Evolutionary conservation across 805 yeast genomes (phyloP).

Genomic region (Starmerella sp.): DNA sequence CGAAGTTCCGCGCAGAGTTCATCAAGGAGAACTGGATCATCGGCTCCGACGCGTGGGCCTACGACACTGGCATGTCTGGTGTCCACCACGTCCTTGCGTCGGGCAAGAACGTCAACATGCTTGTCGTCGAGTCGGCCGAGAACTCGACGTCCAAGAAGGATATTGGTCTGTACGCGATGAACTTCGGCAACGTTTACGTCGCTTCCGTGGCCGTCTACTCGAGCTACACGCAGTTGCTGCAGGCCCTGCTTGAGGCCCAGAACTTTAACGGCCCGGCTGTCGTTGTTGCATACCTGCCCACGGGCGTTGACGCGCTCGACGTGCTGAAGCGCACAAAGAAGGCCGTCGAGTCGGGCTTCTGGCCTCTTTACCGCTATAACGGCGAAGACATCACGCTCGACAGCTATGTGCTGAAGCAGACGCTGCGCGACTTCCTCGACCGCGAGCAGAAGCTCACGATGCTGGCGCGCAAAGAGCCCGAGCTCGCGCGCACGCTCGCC

Average conservation of each 20-base stretch:
- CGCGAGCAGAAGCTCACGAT: conserved; percentile 80
- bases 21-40: conserved; percentile 54
- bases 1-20: conserved; percentile 28
- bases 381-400: conserved; percentile 66
- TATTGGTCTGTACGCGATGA: conserved; percentile 89
- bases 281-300: conserved; percentile 82
- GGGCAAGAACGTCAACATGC: conserved; percentile 66
- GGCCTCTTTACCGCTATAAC: conserved; percentile 84
- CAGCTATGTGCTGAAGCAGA: conserved; percentile 68
- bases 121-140: conserved; percentile 81
- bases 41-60: conserved; percentile 94
- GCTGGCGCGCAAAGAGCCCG: conserved; percentile 59
- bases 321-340: conserved; percentile 75
- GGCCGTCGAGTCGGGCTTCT: conserved; percentile 88
- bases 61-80: conserved; percentile 84
- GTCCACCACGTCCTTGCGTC: conserved; percentile 73
- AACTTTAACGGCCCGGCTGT: conserved; percentile 82
- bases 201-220: conserved; percentile 91
- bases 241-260: conserved; percentile 84
- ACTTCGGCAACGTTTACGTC: conserved; percentile 77
- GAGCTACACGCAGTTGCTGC: conserved; percentile 83
- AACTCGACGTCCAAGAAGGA: conserved; percentile 55
- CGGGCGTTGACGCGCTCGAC: conserved; percentile 52
- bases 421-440: conserved; percentile 67
- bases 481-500: conserved; percentile 60